Evolutionary conservation across 2,329 filamentous ascomycete genomes (phyloP).

Genomic region (Fusarium robinianum): DNA sequence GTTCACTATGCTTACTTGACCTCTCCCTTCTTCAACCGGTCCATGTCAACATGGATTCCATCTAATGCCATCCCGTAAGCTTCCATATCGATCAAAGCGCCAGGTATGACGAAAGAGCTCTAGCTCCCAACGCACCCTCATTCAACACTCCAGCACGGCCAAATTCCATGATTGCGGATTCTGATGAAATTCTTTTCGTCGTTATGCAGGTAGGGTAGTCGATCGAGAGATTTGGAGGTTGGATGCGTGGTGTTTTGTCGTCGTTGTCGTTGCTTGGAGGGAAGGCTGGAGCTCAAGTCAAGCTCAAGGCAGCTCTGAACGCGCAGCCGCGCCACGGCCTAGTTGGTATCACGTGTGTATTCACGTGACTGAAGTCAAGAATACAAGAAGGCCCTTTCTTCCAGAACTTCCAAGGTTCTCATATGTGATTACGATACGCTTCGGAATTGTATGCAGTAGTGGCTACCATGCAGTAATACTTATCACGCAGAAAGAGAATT

Average conservation of each 20-base stretch:
- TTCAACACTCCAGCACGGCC: constrained; percentile 65
- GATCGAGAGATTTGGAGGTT: constrained; percentile 13
- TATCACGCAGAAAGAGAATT: too few species aligned
- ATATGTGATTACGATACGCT: too few species aligned
- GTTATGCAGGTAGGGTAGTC: not conserved
- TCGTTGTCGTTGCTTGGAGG: constrained; percentile 32
- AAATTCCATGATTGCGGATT: constrained; percentile 59
- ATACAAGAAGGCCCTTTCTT: not conserved
- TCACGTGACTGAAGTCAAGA: constrained; percentile 27
- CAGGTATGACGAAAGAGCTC: constrained; percentile 30
- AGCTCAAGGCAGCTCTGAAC: constrained; percentile 55
- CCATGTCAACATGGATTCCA: constrained; percentile 99
- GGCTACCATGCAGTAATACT: too few species aligned
- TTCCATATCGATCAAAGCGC: constrained; percentile 20
- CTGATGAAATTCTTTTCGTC: constrained; percentile 1
- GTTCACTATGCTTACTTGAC: constrained; percentile 75
- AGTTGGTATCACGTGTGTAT: constrained; percentile 17
- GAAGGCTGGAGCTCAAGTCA: constrained; percentile 45
- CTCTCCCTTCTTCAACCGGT: constrained; percentile 96
- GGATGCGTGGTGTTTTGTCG: constrained; percentile 32
- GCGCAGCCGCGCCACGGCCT: constrained; percentile 43
- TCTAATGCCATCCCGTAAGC: constrained; percentile 58
- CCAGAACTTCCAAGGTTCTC: not conserved
- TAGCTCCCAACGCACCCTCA: constrained; percentile 56
- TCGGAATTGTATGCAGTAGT: too few species aligned